Percentiles rank a stretch among this genome's conserved stretches.
Evolutionary conservation across 2,329 filamentous ascomycete genomes (phyloP).

Genomic region (Fusarium nanum): DNA sequence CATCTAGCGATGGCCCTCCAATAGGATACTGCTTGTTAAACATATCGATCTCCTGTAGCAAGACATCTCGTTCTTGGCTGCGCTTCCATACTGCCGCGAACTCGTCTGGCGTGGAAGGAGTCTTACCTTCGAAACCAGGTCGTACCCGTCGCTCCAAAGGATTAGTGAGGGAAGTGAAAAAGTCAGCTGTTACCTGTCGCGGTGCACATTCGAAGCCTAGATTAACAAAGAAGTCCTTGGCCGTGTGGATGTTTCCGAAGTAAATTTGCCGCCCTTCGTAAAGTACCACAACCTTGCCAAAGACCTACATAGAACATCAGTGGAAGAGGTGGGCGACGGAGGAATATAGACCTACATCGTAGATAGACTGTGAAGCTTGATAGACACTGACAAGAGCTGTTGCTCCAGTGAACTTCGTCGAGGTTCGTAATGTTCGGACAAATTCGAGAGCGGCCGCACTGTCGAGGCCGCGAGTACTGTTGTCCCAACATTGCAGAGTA

Average conservation of each 20-base stretch:
- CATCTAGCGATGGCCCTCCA: neutral
- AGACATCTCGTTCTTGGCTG: neutral
- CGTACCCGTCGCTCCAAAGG: constrained; percentile 49
- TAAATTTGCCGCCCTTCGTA: constrained; percentile 76
- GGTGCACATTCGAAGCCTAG: constrained; percentile 67
- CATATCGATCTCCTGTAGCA: neutral
- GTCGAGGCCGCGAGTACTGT: constrained; percentile 73
- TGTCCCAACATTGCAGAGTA: constrained; percentile 75
- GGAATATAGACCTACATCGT: constrained; percentile 17
- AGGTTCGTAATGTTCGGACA: constrained; percentile 68
- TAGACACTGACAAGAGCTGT: constrained; percentile 73
- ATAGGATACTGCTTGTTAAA: neutral
- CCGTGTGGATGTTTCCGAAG: constrained; percentile 41
- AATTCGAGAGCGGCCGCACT: constrained; percentile 75
- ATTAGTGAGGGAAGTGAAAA: constrained; percentile 67
- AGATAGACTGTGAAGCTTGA: constrained; percentile 63
- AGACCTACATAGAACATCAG: constrained; percentile 51
- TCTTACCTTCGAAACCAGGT: constrained; percentile 48
- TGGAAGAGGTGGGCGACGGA: too few species aligned
- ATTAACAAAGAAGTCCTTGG: constrained; percentile 46
- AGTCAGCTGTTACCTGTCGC: constrained; percentile 75
- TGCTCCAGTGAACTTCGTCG: constrained; percentile 68
- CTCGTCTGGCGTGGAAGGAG: constrained; percentile 52
- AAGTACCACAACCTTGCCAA: constrained; percentile 75
- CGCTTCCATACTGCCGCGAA: constrained; percentile 52